phyloP scores from a whole-genome alignment of 2,329 filamentous ascomycete genomes.

The Chrysosporium queenslandicum region DNA sequence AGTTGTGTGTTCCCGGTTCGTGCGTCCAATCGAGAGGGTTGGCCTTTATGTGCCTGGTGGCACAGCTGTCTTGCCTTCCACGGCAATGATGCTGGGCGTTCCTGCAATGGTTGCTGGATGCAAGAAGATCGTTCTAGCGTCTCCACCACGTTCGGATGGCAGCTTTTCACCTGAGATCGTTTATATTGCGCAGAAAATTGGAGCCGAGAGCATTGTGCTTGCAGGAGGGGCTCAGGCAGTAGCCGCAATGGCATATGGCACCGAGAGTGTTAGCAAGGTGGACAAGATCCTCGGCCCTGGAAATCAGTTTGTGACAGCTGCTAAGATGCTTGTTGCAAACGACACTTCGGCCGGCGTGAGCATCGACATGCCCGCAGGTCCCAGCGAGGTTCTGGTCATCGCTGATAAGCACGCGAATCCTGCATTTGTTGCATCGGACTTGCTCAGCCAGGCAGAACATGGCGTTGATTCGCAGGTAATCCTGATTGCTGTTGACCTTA shows the following conservation, averaged over 20 bases:
- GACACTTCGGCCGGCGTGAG: constrained; percentile 90
- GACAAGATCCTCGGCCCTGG: constrained; percentile 97
- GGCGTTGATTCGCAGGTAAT: constrained; percentile 94
- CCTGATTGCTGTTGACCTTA: constrained; percentile 71
- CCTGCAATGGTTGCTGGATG: constrained; percentile 96
- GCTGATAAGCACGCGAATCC: constrained; percentile 82
- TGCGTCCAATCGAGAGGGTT: constrained; percentile 86
- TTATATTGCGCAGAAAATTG: constrained; percentile 93
- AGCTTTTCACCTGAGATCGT: constrained; percentile 93
- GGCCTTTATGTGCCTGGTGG: constrained; percentile 92
- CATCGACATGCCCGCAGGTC: constrained; percentile 97
- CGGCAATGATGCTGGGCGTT: constrained; percentile 94
- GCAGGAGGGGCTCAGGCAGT: constrained; percentile 93
- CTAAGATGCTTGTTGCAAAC: constrained; percentile 97
- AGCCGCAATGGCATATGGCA: constrained; percentile 94
- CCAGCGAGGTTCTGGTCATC: constrained; percentile 91
- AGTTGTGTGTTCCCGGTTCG: constrained; percentile 87
- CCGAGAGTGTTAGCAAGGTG: constrained; percentile 86
- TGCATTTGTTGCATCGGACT: constrained; percentile 87
- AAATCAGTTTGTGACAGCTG: constrained; percentile 96
- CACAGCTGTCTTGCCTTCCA: constrained; percentile 92
- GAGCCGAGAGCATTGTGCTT: constrained; percentile 88
- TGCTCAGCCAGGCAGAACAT: constrained; percentile 92
- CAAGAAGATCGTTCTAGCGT: constrained; percentile 86
- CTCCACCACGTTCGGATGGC: constrained; percentile 79